These are phyloP conservation scores for Jamesozyma jinghongensis DNA, from an alignment of 805 yeast species.

Conservation along the genomic window DNA sequence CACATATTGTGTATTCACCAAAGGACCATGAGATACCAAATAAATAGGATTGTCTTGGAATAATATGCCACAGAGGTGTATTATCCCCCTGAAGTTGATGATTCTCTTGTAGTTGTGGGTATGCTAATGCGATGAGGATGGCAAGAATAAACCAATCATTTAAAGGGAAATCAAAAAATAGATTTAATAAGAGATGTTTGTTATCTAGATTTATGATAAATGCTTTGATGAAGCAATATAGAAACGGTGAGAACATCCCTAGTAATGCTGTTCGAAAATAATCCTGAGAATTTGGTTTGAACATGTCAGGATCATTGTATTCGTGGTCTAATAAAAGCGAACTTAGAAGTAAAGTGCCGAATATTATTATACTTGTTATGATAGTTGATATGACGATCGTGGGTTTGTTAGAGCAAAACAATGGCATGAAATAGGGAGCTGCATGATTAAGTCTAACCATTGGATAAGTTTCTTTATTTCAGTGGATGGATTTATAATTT, in stretches of 20 bases:
- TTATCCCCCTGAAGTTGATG: neutral
- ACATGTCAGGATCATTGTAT: constrained; percentile 24
- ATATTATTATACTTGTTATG: constrained; percentile 9
- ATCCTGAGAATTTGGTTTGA: constrained; percentile 32
- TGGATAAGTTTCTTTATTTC: neutral
- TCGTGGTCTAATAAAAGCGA: constrained; percentile 17
- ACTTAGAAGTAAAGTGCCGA: constrained; percentile 13
- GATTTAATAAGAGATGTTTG: constrained; percentile 22
- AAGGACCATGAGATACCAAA: constrained; percentile 34
- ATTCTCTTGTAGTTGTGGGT: constrained; percentile 30
- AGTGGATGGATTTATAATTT: too few relatives aligned
- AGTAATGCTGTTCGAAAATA: constrained; percentile 33
- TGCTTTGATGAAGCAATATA: constrained; percentile 26
- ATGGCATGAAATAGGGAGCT: constrained; percentile 28
- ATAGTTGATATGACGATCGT: constrained; percentile 14
- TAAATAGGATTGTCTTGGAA: constrained; percentile 33
- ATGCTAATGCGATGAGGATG: constrained; percentile 32
- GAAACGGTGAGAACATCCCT: constrained; percentile 30
- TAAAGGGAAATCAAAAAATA: constrained; percentile 26
- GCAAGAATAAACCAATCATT: constrained; percentile 32
- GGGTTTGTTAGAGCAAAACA: constrained; percentile 27
- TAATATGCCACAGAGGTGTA: constrained; percentile 31
- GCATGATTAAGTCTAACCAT: constrained; percentile 28
- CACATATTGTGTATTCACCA: constrained; percentile 26
- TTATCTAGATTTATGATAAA: constrained; percentile 23